These are phyloP conservation scores for Prillingera fragicola DNA, from an alignment of 1,284 basidiomycete genomes.

Conservation along the genomic window DNA sequence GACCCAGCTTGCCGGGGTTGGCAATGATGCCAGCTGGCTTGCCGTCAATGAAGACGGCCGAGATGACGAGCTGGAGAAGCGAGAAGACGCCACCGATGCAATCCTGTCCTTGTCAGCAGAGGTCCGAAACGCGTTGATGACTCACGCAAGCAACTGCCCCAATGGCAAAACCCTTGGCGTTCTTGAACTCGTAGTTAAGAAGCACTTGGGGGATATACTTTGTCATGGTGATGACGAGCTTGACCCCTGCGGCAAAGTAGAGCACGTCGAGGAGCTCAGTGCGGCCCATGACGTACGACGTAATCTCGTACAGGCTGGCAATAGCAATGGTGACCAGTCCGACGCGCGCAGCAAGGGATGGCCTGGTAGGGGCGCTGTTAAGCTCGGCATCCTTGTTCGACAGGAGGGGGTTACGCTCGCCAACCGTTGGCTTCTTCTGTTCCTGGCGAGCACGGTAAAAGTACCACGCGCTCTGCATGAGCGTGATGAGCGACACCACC, in stretches of 20 bases:
- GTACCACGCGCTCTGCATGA: constrained; percentile 35
- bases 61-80: constrained; percentile 44
- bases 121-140: constrained; percentile 2
- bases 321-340: constrained; percentile 25
- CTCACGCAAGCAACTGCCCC: constrained; percentile 35
- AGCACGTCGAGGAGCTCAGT: constrained; percentile 43
- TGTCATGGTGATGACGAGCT: constrained; percentile 37
- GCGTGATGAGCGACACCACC: constrained; percentile 28
- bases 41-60: constrained; percentile 35
- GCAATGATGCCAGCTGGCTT: constrained; percentile 43
- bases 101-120: constrained; percentile 29
- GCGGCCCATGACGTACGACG: constrained; percentile 26
- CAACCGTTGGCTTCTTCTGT: constrained; percentile 1
- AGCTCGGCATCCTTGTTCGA: neutral
- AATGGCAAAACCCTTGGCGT: constrained; percentile 41
- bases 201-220: constrained; percentile 47
- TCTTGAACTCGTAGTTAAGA: constrained; percentile 39
- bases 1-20: constrained; percentile 46
- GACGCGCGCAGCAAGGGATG: constrained; percentile 22
- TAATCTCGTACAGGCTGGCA: constrained; percentile 16
- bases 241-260: constrained; percentile 40
- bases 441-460: constrained; percentile 6
- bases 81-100: constrained; percentile 41
- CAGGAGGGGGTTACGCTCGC: constrained; percentile 2
- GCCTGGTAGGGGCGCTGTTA: constrained; percentile 16